These are phyloP conservation scores for Cafeteria roenbergensis DNA, from an alignment of 108 stramenopile species.

Conservation along the genomic window DNA sequence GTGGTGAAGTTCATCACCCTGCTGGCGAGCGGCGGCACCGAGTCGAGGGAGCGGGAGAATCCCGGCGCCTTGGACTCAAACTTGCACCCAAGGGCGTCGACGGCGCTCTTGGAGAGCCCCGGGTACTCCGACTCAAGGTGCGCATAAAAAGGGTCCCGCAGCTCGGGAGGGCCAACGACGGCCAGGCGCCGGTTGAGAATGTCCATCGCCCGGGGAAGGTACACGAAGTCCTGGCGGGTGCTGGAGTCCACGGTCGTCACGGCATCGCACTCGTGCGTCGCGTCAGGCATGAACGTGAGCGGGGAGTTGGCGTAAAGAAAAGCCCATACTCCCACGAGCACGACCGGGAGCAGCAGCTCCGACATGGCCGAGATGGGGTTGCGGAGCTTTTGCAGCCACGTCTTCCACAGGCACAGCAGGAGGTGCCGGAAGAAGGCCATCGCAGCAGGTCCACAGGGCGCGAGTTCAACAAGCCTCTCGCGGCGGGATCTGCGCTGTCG, in stretches of 20 bases:
- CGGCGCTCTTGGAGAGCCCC: neutral
- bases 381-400: neutral
- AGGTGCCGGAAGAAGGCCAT: neutral
- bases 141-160: neutral
- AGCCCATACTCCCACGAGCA: neutral
- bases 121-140: neutral
- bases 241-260: neutral
- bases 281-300: neutral
- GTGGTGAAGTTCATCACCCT: neutral
- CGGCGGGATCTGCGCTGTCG: too few relatives aligned
- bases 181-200: neutral
- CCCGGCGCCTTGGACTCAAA: too few relatives aligned
- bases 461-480: too few relatives aligned
- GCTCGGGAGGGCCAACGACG: neutral
- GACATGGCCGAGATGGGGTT: neutral
- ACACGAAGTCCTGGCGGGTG: neutral
- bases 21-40: neutral
- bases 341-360: neutral
- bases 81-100: neutral
- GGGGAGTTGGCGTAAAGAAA: neutral
- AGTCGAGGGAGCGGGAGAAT: neutral
- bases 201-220: neutral
- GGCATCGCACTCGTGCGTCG: slow-evolving; percentile 1
- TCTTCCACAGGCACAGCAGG: neutral
- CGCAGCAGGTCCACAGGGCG: too few relatives aligned